These are phyloP conservation scores for Zopfochytrium polystomum DNA, from an alignment of 371 early-diverging fungal genomes.

Conservation along the genomic window DNA sequence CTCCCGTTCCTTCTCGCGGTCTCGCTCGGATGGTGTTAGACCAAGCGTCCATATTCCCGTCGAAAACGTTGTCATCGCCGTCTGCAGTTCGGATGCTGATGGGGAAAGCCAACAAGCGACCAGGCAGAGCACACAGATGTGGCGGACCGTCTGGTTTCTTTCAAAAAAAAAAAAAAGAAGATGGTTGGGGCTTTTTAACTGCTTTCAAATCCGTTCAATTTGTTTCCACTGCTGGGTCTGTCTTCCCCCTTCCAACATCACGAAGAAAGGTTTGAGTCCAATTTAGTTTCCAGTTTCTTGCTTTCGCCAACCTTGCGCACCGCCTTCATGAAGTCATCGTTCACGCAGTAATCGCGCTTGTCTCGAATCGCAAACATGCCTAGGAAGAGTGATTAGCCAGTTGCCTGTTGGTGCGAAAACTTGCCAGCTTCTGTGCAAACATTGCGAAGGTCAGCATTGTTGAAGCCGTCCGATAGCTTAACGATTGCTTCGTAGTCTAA, in stretches of 20 bases:
- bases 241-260: too few relatives aligned
- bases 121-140: too few relatives aligned
- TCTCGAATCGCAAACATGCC: slow-evolving; percentile 99
- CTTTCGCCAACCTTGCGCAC: slow-evolving; percentile 97
- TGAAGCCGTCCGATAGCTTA: slow-evolving; percentile 98
- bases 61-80: slow-evolving; percentile 28
- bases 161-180: too few relatives aligned
- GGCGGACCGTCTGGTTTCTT: too few relatives aligned
- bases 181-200: too few relatives aligned
- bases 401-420: slow-evolving; percentile 2
- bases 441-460: slow-evolving; percentile 99
- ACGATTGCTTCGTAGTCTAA: slow-evolving; percentile 97
- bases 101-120: too few relatives aligned
- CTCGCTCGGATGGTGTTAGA: slow-evolving; percentile 6
- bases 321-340: slow-evolving; percentile 99
- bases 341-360: slow-evolving; percentile 95
- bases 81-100: too few relatives aligned
- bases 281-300: slow-evolving; percentile 98
- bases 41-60: slow-evolving; percentile 31
- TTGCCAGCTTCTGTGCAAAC: slow-evolving; percentile 98
- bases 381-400: slow-evolving; percentile 11
- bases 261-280: slow-evolving; percentile 63
- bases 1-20: background rate
- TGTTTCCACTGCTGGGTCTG: too few relatives aligned
- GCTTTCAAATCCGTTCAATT: too few relatives aligned